Conservation (phyloP, 305 asterid genomes). For the Fraxinus floribunda region DNA sequence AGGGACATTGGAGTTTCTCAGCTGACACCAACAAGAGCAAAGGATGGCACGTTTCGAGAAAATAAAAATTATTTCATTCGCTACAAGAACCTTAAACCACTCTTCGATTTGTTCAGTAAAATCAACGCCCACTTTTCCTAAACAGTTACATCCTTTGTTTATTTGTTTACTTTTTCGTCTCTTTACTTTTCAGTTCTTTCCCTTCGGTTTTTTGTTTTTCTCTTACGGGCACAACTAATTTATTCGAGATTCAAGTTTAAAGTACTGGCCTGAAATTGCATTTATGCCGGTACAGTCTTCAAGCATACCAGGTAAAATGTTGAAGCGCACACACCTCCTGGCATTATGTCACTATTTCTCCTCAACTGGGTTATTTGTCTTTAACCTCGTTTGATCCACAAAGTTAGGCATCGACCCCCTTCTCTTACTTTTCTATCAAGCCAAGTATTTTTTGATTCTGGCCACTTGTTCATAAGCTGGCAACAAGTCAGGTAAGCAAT, state of each 20-base stretch:
- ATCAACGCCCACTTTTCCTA: conserved; percentile 12
- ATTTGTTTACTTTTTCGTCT: background rate
- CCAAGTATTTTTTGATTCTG: conserved; percentile 9
- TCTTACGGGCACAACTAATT: conserved; percentile 13
- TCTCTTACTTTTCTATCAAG: conserved; percentile 4
- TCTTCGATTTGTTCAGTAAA: conserved; percentile 4
- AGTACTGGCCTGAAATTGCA: background rate
- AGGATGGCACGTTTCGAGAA: background rate
- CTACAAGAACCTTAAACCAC: conserved; percentile 3
- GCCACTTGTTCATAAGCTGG: conserved; percentile 12
- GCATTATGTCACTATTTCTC: background rate
- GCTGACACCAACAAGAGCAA: background rate
- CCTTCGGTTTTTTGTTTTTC: background rate
- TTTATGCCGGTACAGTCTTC: background rate
- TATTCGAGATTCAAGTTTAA: background rate
- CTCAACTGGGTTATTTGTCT: conserved; percentile 8
- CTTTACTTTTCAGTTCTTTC: no score
- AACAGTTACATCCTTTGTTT: conserved; percentile 23
- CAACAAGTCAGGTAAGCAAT: conserved; percentile 12
- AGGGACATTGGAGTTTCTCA: background rate
- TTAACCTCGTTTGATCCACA: conserved; percentile 6
- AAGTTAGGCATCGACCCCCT: conserved; percentile 11
- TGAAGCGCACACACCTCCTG: background rate
- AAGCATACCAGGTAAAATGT: background rate
- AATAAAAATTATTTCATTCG: background rate